Base-by-base conservation (phyloP, 192 early-diverging fungal species). In the Linnemannia hyalina region DNA sequence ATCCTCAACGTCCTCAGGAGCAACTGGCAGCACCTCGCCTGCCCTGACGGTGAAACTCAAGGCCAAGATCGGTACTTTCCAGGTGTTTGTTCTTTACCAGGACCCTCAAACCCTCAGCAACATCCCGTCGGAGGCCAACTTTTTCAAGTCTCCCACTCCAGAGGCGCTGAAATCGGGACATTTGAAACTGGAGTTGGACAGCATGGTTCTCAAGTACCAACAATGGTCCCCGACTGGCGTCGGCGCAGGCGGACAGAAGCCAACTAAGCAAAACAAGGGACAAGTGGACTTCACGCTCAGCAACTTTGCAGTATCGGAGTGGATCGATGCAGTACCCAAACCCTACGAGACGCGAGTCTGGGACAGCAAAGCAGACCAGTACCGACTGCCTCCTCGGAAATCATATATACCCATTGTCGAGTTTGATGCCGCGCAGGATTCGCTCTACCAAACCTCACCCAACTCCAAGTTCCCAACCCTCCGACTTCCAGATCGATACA, bases 71-170 rank as follows among this genome's bases (percentile, higher is more conserved):
- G 68, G 77, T 26, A 73, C 80, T 13, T 41, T 88, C 36, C 89
- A 91, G 75, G 47, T 91, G 6, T 91, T 84, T 83, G 68, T 89
- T 52, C 70, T 91, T 1, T 88, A 79, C 38, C 68, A 82, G 11
- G 87, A 91, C 70, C 84, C 87, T 46, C 69, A 69, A 23, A 49
- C 78, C 6, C 63, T 44, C 41, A 36, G 70, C 10, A 16, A 73
- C 60, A 82, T 88, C 32, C 85, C 85, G 5, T 80, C 83, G 26
- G 89, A 80, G 47, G 76, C 57, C 23, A 68, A 68, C 36, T 88
- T 88, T 68, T 89, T 82, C 29, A 81, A 85, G 36, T 74, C 16
- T 23, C 82, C 80, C n/a, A 55, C 32, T 2, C 78, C 81, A 22
- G 78, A 89, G 75, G 73, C 74, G 32, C 70, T 88, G 11, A 80